Percentiles rank a stretch among this genome's conserved stretches.
These are phyloP conservation scores for Candolleomyces eurysporus DNA, from an alignment of 768 basidiomycete genomes.

Conservation along the genomic window DNA sequence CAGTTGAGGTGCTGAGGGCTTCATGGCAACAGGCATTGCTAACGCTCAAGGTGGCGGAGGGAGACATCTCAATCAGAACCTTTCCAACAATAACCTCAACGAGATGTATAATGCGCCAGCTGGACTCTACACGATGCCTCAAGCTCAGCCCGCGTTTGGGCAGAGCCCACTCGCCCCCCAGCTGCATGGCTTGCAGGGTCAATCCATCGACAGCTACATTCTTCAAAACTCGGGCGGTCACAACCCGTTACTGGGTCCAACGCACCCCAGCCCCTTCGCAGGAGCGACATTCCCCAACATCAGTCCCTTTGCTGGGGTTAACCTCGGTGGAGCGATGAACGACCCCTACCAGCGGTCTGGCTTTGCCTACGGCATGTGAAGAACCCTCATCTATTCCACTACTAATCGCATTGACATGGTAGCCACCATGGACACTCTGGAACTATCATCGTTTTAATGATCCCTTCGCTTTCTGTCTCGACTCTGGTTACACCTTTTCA, in stretches of 20 bases:
- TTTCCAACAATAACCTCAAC: conserved; percentile 55
- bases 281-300: conserved; percentile 49
- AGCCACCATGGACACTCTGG: conserved; percentile 21
- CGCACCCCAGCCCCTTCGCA: conserved; percentile 59
- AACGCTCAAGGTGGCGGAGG: conserved; percentile 39
- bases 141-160: conserved; percentile 52
- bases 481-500: conserved; percentile 32
- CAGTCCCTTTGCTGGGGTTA: conserved; percentile 53
- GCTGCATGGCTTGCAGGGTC: conserved; percentile 62
- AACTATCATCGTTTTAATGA: conserved; percentile 42
- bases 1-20: conserved; percentile 4
- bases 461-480: conserved; percentile 22
- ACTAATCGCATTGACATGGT: conserved; percentile 23
- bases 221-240: conserved; percentile 71
- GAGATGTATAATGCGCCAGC: conserved; percentile 68
- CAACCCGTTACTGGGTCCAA: conserved; percentile 58
- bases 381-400: conserved; percentile 14
- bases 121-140: conserved; percentile 59
- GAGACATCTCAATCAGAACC: conserved; percentile 56
- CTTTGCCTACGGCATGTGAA: conserved; percentile 82
- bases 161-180: conserved; percentile 55
- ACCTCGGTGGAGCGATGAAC: conserved; percentile 51
- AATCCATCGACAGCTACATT: conserved; percentile 79
- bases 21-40: conserved; percentile 56
- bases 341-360: conserved; percentile 76